Evolutionary conservation across 2,329 filamentous ascomycete genomes (phyloP), one percentile per base, ranked within the genome.

Genomic region (Pezicula radicicola): DNA sequence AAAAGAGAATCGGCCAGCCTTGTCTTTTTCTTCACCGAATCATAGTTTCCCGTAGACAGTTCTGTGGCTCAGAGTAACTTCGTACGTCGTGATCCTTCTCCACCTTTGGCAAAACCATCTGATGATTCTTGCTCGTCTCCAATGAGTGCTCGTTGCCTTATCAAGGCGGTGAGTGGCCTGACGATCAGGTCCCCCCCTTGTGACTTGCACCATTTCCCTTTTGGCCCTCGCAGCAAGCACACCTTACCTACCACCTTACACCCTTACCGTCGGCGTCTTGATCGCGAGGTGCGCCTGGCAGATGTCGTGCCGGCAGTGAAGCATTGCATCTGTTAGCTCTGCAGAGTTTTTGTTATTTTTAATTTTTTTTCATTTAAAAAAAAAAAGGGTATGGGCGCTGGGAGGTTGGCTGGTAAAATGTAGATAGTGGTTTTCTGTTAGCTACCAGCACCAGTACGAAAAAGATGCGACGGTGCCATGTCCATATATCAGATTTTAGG

Each of bases 71-170:
- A 21, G 21, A 21, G 21, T 21, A 21, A 21, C 21, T 21, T 21
- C 21, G 21, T 21, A 21, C 21, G 3, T 21, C 21, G 21, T 21
- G 21, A 21, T 21, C 21, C 21, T 21, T 21, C 21, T 30, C 28
- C 28, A 30, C 28, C 28, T 30, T 30, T 30, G 28, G 28, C 28
- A 4, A 12, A 30, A 39, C 40, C 46, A 33, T 40, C 46, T 54
- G 45, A 41, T 27, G 48, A 51, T 54, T 51, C 35, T 30, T 3
- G 39, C 39, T 37, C 21, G 21, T 50, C 52, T 53, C 53, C 55
- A 61, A 60, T 61, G 30, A 56, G 41, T 54, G 16, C 35, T 54
- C 33, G 50, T 42, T 21, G 49, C 51, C 57, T 61, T 61, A 60
- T 60, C 59, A 40, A 45, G 46, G 54, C 55, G 51, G 49, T 55